These are phyloP conservation scores for Petasospora fabianii DNA, from an alignment of 1,139 yeast species.

Conservation along the genomic window DNA sequence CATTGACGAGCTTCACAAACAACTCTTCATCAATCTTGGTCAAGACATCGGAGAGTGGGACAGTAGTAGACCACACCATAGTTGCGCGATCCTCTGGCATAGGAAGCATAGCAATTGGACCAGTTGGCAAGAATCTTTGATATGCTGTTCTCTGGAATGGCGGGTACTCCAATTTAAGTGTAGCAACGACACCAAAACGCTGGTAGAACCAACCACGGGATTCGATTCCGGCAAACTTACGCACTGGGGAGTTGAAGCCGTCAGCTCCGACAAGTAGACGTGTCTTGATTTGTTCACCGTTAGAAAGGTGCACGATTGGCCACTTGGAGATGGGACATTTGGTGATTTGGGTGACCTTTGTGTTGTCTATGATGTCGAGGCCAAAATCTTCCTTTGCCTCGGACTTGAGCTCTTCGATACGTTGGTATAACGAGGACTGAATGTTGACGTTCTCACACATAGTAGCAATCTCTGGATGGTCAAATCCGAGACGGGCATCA, in stretches of 20 bases:
- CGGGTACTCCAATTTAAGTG: slow-evolving; percentile 68
- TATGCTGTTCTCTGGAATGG: slow-evolving; percentile 76
- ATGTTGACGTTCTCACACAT: slow-evolving; percentile 89
- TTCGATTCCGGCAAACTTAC: slow-evolving; percentile 74
- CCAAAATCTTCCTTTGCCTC: slow-evolving; percentile 28
- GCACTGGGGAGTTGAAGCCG: slow-evolving; percentile 92
- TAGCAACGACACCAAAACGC: slow-evolving; percentile 88
- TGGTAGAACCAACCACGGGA: slow-evolving; percentile 92
- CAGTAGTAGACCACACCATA: slow-evolving; percentile 89
- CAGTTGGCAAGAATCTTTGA: slow-evolving; percentile 89
- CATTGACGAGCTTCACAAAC: slow-evolving; percentile 73
- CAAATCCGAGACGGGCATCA: slow-evolving; percentile 68
- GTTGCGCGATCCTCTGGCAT: slow-evolving; percentile 83
- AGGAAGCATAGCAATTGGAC: slow-evolving; percentile 91
- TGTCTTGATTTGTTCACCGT: slow-evolving; percentile 62
- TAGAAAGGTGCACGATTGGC: slow-evolving; percentile 72
- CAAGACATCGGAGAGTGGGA: slow-evolving; percentile 65
- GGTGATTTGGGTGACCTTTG: slow-evolving; percentile 57
- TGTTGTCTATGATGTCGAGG: slow-evolving; percentile 55
- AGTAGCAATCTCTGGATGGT: slow-evolving; percentile 61
- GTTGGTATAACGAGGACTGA: slow-evolving; percentile 62
- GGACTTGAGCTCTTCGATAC: slow-evolving; percentile 44
- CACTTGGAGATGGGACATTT: slow-evolving; percentile 46
- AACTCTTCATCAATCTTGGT: slow-evolving; percentile 55
- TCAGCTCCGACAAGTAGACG: slow-evolving; percentile 90